Base-by-base conservation (phyloP, 2,329 filamentous ascomycete species). In the Fusarium sp. region DNA sequence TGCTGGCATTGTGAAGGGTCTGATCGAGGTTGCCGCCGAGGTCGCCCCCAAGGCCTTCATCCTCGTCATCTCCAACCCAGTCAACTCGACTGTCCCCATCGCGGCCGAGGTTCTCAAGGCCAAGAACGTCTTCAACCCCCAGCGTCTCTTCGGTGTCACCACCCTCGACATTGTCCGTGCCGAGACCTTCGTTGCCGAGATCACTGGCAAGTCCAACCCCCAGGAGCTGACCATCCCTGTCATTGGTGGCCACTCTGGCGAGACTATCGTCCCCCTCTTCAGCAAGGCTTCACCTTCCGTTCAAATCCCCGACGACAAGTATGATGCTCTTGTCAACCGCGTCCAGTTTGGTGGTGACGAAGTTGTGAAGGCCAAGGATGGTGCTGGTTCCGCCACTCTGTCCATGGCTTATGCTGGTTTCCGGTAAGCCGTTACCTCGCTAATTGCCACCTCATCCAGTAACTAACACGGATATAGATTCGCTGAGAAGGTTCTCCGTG, bases 41-140 rank as follows among this genome's bases (percentile, higher is more conserved):
- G 89, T 92, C 78, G 91, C 91, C 80, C 96, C 96, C 80, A 97
- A 98, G 81, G 96, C 96, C 57, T 97, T 91, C 84, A 90, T 97
- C 80, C 90, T 98, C 72, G 91, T 99, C 85, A 99, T 99, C 83
- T 98, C 95, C 78, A 99, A 99, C 89, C 96, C 96, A 62, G 96
- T 99, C 83, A 99, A 99, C 91, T 97, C 94, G 54, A 99, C 96
- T 60, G 96, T 99, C 61, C 96, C 96, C 70, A 98, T 99, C 78
- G 93, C 96, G 70, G 96, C 94, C 75, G 96, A 99, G 87, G 93
- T 98, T 66, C 91, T 99, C 81, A 98, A 98, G 90, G 87, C 88
- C 75, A 94, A 94, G 81, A 91, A 91, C 75, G 94, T 97, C 78
- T 99, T 98, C 84, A 92, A 99, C 87, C 87, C 96, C 74, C 92